Evolutionary conservation across 73 alveolate genomes (phyloP).

Genomic region (Tetrahymena borealis): DNA sequence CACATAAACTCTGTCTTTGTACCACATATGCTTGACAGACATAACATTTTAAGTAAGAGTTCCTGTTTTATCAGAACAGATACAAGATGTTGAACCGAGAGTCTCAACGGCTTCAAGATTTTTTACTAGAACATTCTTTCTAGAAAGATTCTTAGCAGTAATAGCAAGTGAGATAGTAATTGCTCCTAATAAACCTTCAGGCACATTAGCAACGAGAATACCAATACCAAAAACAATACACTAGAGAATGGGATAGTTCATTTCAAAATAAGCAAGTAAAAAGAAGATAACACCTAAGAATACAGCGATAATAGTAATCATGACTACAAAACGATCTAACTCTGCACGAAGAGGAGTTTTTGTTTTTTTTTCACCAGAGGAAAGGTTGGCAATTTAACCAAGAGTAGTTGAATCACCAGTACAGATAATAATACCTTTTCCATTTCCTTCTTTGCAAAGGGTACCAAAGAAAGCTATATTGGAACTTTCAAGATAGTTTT

Average conservation of each 20-base stretch:
- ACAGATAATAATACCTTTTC: slow-evolving; percentile 81
- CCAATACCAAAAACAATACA: slow-evolving; percentile 73
- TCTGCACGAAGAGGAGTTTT: slow-evolving; percentile 83
- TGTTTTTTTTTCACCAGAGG: slow-evolving; percentile 64
- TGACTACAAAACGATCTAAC: slow-evolving; percentile 73
- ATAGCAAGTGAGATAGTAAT: slow-evolving; percentile 89
- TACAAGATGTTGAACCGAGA: slow-evolving; percentile 90
- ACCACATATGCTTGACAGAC: slow-evolving; percentile 78
- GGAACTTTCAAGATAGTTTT: slow-evolving; percentile 21
- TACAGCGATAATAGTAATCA: slow-evolving; percentile 80
- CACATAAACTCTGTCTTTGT: slow-evolving; percentile 71
- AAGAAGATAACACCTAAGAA: slow-evolving; percentile 75
- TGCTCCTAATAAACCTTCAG: slow-evolving; percentile 91
- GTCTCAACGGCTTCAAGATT: slow-evolving; percentile 94
- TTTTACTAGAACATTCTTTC: slow-evolving; percentile 78
- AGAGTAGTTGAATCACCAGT: slow-evolving; percentile 86
- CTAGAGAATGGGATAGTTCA: not conserved
- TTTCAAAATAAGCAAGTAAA: slow-evolving; percentile 45
- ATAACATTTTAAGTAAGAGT: slow-evolving; percentile 75
- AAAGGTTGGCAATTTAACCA: slow-evolving; percentile 89
- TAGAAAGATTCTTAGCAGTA: slow-evolving; percentile 92
- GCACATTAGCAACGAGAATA: slow-evolving; percentile 95
- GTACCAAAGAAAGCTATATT: slow-evolving; percentile 83
- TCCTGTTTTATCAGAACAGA: slow-evolving; percentile 95
- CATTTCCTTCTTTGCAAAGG: slow-evolving; percentile 85